Evolutionary conservation across 202 grass and related monocot species (phyloP), one percentile per base, ranked within the genome.

Genomic region (Brachypodium distachyon): DNA sequence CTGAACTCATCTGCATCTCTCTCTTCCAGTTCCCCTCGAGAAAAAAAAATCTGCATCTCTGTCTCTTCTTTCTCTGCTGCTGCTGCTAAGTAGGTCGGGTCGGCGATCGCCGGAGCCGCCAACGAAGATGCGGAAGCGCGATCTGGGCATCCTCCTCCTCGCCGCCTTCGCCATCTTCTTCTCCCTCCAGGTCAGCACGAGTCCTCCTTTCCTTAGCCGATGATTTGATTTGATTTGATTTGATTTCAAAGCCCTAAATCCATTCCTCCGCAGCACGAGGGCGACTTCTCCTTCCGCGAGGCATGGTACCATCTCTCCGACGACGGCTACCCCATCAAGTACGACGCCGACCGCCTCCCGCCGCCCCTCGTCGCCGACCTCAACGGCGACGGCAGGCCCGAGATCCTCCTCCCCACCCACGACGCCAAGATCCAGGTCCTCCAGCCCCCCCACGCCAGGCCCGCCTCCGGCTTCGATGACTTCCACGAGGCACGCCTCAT

Each of bases 81-180:
- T n/a, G n/a, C n/a, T n/a, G n/a, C n/a, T n/a, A n/a, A n/a, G n/a
- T n/a, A 28, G 43, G 47, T 68, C 65, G 40, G 64, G 64, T 67
- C 12, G 40, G 1, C 27, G 14, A 41, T 68, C 40, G 65, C 65
- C 65, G 65, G 65, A 68, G 65, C 65, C 41, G 65, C 64, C 64
- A 29, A 3, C 10, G 14, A 27, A 38, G 60, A 98, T 98, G 95
- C 72, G 94, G 73, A 97, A 97, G 83, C 81, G 94, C 43, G 94
- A 97, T 89, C 88, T 97, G 16, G 91, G 82, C 36, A 84, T 98
- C 86, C 89, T 98, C 70, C 87, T 98, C 6, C 89, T 98, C 54
- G 95, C 91, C 11, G 86, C 89, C 54, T 89, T 95, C 61, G 95
- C 91, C 77, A 77, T 95, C 61, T 98, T 98, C 87, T 98, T 98